A percentile compares a stretch with the other conserved stretches of the same genome.
phyloP scores from a whole-genome alignment of 805 yeast genomes.

The Yarrowia sp. region DNA sequence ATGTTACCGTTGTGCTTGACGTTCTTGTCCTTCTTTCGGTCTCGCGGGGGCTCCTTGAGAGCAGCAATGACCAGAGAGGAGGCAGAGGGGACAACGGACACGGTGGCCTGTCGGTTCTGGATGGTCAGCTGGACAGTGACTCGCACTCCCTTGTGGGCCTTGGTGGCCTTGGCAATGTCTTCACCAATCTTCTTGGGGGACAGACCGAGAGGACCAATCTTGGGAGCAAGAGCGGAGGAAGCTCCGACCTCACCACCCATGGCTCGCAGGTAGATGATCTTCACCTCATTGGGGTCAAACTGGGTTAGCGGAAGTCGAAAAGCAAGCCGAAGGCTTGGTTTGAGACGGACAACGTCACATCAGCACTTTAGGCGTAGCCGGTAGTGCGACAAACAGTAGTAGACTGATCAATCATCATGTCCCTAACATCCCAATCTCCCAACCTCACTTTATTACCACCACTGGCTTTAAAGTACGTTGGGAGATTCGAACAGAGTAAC shows the following conservation, averaged over 20 bases:
- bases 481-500: too few relatives aligned
- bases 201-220: constrained; percentile 99
- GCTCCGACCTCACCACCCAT: constrained; percentile 99
- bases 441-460: too few relatives aligned
- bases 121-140: constrained; percentile 98
- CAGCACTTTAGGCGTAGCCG: too few relatives aligned
- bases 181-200: constrained; percentile 99
- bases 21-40: constrained; percentile 99
- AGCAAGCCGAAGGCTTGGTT: constrained; percentile 2
- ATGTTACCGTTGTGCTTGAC: constrained; percentile 99
- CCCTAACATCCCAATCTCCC: too few relatives aligned
- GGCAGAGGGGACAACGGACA: constrained; percentile 99
- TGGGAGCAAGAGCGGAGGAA: constrained; percentile 99
- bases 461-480: too few relatives aligned
- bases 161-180: constrained; percentile 99
- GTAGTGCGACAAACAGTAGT: too few relatives aligned
- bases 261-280: constrained; percentile 98
- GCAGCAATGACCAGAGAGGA: constrained; percentile 99
- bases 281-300: constrained; percentile 98
- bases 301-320: constrained; percentile 60
- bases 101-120: constrained; percentile 99
- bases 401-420: too few relatives aligned
- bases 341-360: too few relatives aligned
- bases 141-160: constrained; percentile 98
- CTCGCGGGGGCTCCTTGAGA: constrained; percentile 99